phyloP scores from a whole-genome alignment of 192 early-diverging fungal species.

The Dispira simplex region DNA sequence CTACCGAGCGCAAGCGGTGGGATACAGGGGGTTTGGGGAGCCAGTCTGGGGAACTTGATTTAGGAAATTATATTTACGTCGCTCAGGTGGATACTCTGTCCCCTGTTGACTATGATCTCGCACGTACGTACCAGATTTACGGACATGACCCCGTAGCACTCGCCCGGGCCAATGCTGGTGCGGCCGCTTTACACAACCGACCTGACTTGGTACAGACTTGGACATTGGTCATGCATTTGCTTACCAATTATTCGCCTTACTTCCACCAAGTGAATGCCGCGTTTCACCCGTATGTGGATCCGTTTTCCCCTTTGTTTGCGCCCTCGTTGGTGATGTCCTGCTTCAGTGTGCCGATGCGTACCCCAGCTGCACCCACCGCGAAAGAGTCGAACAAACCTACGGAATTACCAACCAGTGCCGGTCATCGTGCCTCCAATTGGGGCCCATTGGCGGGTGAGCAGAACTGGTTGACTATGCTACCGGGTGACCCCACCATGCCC shows the following conservation, averaged over 20 bases:
- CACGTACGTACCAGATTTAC: constrained; percentile 3
- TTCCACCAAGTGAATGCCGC: neutral
- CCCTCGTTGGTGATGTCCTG: neutral
- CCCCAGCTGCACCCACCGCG: too few relatives aligned
- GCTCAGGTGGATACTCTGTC: neutral
- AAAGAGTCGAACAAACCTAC: too few relatives aligned
- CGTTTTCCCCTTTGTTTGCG: neutral
- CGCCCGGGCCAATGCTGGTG: constrained; percentile 8
- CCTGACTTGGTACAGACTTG: constrained; percentile 6
- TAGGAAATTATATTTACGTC: constrained; percentile 6
- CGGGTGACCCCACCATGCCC: neutral
- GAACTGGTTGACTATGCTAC: too few relatives aligned
- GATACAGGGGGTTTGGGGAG: neutral
- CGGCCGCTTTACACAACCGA: neutral
- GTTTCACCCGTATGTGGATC: constrained; percentile 1
- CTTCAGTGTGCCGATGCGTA: neutral
- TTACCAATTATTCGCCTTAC: constrained; percentile 1
- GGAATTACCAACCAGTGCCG: too few relatives aligned
- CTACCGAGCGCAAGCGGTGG: neutral
- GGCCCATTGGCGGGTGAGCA: too few relatives aligned
- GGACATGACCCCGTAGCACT: neutral
- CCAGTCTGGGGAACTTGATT: neutral
- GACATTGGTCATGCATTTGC: constrained; percentile 6
- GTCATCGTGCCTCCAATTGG: too few relatives aligned
- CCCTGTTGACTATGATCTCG: neutral